These are phyloP conservation scores for Aspergillus japonicus DNA, from an alignment of 2,329 filamentous ascomycete genomes.

Conservation along the genomic window DNA sequence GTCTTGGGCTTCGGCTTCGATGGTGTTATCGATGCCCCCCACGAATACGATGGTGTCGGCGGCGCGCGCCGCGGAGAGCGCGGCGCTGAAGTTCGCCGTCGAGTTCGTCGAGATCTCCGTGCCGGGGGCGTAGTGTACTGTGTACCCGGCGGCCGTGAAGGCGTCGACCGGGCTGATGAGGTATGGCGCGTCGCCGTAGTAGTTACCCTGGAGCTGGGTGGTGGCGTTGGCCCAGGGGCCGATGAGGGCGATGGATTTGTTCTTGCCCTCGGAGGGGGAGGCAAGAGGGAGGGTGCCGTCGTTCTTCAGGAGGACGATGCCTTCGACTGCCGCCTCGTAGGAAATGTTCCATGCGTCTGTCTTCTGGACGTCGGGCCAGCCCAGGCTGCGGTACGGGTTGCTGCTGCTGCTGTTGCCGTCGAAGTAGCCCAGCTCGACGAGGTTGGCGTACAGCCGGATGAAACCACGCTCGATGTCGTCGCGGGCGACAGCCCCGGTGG, in stretches of 20 bases:
- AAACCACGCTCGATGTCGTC: conserved; percentile 49
- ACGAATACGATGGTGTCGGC: conserved; percentile 42
- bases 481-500: conserved; percentile 46
- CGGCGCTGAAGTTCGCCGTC: conserved; percentile 33
- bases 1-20: conserved; percentile 45
- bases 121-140: conserved; percentile 47
- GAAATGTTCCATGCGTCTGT: conserved; percentile 56
- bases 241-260: conserved; percentile 51
- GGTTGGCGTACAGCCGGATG: conserved; percentile 50
- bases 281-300: conserved; percentile 50
- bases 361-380: conserved; percentile 57
- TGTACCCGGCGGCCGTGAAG: conserved; percentile 47
- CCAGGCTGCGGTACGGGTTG: conserved; percentile 51
- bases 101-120: conserved; percentile 32
- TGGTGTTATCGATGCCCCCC: conserved; percentile 43
- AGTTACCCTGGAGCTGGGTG: conserved; percentile 59
- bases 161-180: conserved; percentile 55
- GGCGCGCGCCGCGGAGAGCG: conserved; percentile 34
- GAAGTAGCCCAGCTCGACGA: conserved; percentile 55
- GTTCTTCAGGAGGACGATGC: conserved; percentile 54
- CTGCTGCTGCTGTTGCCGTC: conserved; percentile 37
- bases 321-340: conserved; percentile 51
- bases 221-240: conserved; percentile 61
- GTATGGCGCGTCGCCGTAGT: conserved; percentile 57
- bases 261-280: conserved; percentile 19